Evolutionary conservation across 2,329 filamentous ascomycete genomes (phyloP), one percentile per base, ranked within the genome.

Genomic region (Leptodontidium sp.): DNA sequence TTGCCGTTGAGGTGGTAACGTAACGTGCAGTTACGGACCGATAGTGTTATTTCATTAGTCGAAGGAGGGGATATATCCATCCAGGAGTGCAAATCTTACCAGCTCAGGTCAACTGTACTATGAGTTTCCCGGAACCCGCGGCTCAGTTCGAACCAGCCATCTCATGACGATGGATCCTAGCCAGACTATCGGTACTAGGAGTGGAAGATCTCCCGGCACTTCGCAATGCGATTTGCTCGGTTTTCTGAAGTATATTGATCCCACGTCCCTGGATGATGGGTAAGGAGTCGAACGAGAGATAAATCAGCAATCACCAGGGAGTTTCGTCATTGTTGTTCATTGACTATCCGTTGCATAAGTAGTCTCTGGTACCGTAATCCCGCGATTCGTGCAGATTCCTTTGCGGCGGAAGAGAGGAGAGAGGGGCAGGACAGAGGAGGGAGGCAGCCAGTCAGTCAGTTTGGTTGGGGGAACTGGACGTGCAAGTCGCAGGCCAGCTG

Each of bases 141-240:
- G 55, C 38, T 21, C 47, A 50, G 47, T 14, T n/a, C 57, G 21
- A 59, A 7, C 24, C 29, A n/a, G 15, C 17, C 53, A 58, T 43
- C 38, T 55, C 52, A 35, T 55, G 52, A 55, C 29, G 52, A 29
- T 55, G 52, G 52, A 35, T 55, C 52, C 29, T 55, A 55, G 26
- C 26, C 38, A 59, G 57, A 40, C 38, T 26, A 21, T 59, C 57
- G 57, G 57, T 59, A 59, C 38, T 40, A 14, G 52, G 15, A 35
- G 11, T 29, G 9, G 57, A 45, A 45, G 57, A 59, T 59, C 57
- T 59, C 38, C 57, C 57, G 57, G 57, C 57, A 59, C 21, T 58
- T 24, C 32, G 32, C 26, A 35, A 55, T n/a, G 14, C 12, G 17
- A 47, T 17, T 47, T 53, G 15, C 52, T 35, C 26, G 2, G 21